Base-by-base conservation (phyloP, 1,284 basidiomycete genomes). In the Inonotus hispidus region DNA sequence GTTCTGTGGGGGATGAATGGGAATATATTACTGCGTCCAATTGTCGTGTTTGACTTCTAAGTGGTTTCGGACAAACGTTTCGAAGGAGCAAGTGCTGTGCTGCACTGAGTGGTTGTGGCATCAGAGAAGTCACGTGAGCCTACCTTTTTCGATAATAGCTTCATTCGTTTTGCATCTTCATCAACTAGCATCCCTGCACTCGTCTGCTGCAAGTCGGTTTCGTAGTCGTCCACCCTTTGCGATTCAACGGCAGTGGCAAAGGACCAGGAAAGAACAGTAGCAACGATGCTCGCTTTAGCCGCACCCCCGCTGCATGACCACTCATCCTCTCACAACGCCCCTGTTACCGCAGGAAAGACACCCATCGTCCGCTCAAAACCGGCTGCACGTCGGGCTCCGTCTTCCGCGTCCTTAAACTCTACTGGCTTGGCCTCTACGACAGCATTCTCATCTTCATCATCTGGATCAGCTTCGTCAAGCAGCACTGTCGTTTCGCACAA, bases 211-310 rank as follows among this genome's bases (percentile, higher is more conserved):
- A 10, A 16, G 25, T 21, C 25, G 35, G 6, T 38, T 11, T 49
- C 56, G n/a, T 27, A 39, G 56, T 41, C 53, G 19, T 2, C 16
- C 29, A 13, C 14, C 47, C 39, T 54, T 59, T 43, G 27, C 49
- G 10, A 27, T 2, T 21, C 11, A 57, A 32, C 32, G 32, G 50
- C 50, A 27, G 50, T 35, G n/a, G 50, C 50, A 52, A 52, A 52
- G 50, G 27, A 27, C 25, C 25, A 52, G 13, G 29, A 52, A 29
- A 16, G 11, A n/a, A 25, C 32, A 23, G 39, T 29, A 47, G 16
- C 21, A 53, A 68, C 62, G 43, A 72, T 72, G 71, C 71, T 72
- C 47, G 71, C 70, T 50, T 58, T 72, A 50, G 71, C 70, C 7
- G 68, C 67, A 53, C 69, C 70, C 21, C 64, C 68, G 45, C 67